These are phyloP conservation scores for Apiospora malaysiana DNA, from an alignment of 2,329 filamentous ascomycete genomes.

Conservation along the genomic window DNA sequence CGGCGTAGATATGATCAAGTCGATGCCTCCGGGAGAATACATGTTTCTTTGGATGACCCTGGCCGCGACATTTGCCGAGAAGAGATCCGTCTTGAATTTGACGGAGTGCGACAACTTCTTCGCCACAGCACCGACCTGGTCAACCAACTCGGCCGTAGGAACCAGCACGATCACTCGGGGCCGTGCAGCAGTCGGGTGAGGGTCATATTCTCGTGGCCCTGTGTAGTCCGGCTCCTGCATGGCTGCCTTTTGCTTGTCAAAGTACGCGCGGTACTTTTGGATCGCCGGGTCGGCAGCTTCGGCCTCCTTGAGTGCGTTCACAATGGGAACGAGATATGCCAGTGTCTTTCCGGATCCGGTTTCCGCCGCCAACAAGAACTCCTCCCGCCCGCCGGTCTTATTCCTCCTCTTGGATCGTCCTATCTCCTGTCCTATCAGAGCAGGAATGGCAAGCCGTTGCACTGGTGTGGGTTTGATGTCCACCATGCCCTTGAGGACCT, in stretches of 20 bases:
- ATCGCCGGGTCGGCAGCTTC: slow-evolving; percentile 67
- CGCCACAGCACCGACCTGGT: slow-evolving; percentile 81
- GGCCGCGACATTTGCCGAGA: slow-evolving; percentile 78
- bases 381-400: slow-evolving; percentile 44
- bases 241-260: slow-evolving; percentile 61
- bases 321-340: slow-evolving; percentile 83
- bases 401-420: slow-evolving; percentile 43
- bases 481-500: slow-evolving; percentile 76
- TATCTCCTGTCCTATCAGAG: slow-evolving; percentile 67
- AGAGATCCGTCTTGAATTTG: slow-evolving; percentile 84
- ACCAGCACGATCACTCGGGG: slow-evolving; percentile 87
- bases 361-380: slow-evolving; percentile 89
- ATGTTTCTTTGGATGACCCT: slow-evolving; percentile 84
- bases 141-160: slow-evolving; percentile 89
- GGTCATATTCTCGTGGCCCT: slow-evolving; percentile 70
- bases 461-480: slow-evolving; percentile 86
- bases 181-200: slow-evolving; percentile 75
- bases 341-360: slow-evolving; percentile 97
- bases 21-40: slow-evolving; percentile 81
- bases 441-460: slow-evolving; percentile 87
- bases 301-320: slow-evolving; percentile 83
- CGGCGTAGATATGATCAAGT: slow-evolving; percentile 86
- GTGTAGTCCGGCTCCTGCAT: slow-evolving; percentile 60
- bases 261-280: slow-evolving; percentile 61
- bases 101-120: slow-evolving; percentile 83